These are phyloP conservation scores for Suhomyces panamericanus DNA, from an alignment of 1,139 yeast genomes.

Conservation along the genomic window DNA sequence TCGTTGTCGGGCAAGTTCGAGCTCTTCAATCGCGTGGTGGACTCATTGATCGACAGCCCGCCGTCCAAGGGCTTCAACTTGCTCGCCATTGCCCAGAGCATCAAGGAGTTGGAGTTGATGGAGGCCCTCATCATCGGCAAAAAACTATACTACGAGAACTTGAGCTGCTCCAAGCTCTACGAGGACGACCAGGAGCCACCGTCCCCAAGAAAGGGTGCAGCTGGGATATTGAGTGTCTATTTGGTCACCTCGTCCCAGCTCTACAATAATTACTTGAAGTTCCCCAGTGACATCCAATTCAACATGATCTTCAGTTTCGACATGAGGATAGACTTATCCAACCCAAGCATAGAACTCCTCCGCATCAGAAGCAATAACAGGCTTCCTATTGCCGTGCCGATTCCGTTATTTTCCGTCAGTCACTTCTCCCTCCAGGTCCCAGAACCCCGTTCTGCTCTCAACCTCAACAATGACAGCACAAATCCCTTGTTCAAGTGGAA, in stretches of 20 bases:
- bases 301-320: constrained; percentile 63
- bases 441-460: constrained; percentile 24
- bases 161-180: constrained; percentile 60
- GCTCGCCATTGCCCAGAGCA: constrained; percentile 58
- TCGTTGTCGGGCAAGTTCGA: constrained; percentile 60
- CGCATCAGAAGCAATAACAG: constrained; percentile 20
- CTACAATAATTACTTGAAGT: constrained; percentile 33
- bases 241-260: constrained; percentile 44
- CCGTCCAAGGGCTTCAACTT: constrained; percentile 26
- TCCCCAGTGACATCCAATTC: constrained; percentile 30
- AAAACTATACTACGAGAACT: constrained; percentile 53
- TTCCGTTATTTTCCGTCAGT: constrained; percentile 40
- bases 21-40: constrained; percentile 53
- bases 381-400: constrained; percentile 41
- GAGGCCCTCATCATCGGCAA: constrained; percentile 71
- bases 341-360: constrained; percentile 42
- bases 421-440: constrained; percentile 33
- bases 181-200: constrained; percentile 33
- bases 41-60: constrained; percentile 23
- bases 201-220: constrained; percentile 9
- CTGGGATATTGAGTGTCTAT: constrained; percentile 22
- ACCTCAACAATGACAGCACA: constrained; percentile 21
- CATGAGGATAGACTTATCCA: constrained; percentile 44
- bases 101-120: constrained; percentile 68
- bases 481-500: constrained; percentile 35